Base-by-base conservation (phyloP, 2,329 filamentous ascomycete species). In the Parafenestella ontariensis region DNA sequence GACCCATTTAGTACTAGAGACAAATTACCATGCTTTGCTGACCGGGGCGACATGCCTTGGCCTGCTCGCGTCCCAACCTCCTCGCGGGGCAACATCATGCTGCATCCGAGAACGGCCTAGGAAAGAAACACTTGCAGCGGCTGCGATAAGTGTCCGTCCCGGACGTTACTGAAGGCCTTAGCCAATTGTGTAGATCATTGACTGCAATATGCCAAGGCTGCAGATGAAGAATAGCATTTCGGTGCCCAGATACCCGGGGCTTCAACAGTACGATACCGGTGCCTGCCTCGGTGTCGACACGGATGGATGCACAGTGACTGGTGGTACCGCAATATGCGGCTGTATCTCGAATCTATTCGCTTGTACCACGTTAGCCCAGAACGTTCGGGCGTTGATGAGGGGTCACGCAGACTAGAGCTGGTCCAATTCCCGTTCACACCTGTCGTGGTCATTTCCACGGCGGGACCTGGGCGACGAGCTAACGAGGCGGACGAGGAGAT, bases 111-210 rank as follows among this genome's bases (percentile, higher is more conserved):
- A 70, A 56, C 54, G 56, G 64, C 61, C 62, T 63, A 60, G 59
- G 59, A 60, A 71, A 70, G 59, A 60, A 71, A 70, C 64, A 72
- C 72, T 70, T 73, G 74, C 71, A 75, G 73, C 72, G 70, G 72
- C 61, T 65, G 66, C 69, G 71, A 73, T 75, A 73, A 73, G 64
- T 74, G 69, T 67, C 69, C 74, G 72, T 68, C 64, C 72, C 73
- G 71, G 58, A 70, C 68, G 74, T 71, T 73, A 61, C 64, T 71
- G 62, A 55, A 66, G 62, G 69, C 66, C 59, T 63, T 62, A 67
- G 66, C 66, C 62, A 68, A 59, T 52, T 54, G 33, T 51, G 72
- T 58, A 66, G 74, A 76, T 76, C 71, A 60, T 61, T 48, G 60
- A 61, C 52, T 61, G 57, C 62, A 59, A 56, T 64, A 58, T 71